Percentiles rank a stretch among this genome's conserved stretches.
These are phyloP conservation scores for Gypsophila paniculata DNA, from an alignment of 179 eudicot species.

Conservation along the genomic window DNA sequence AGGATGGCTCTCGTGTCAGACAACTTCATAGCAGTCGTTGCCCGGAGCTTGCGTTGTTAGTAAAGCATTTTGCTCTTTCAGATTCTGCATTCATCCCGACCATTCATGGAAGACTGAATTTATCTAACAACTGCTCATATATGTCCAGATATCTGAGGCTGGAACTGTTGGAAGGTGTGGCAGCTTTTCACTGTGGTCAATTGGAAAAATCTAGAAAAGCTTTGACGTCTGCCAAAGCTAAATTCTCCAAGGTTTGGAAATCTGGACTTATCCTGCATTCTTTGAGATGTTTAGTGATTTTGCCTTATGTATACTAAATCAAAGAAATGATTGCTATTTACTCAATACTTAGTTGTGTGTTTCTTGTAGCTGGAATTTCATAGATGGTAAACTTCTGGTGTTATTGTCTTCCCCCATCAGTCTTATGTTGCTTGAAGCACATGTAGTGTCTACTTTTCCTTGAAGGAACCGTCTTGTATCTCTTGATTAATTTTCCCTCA, in stretches of 20 bases:
- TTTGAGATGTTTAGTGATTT: not conserved
- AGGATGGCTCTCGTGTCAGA: conserved; percentile 70
- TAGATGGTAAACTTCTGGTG: too few relatives aligned
- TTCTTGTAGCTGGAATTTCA: too few relatives aligned
- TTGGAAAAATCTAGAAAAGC: conserved; percentile 50
- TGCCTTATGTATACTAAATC: not conserved
- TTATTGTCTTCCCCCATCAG: too few relatives aligned
- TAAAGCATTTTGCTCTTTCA: conserved; percentile 10
- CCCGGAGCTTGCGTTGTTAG: conserved; percentile 84
- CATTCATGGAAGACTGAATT: not conserved
- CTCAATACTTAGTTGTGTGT: not conserved
- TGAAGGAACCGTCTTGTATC: too few relatives aligned
- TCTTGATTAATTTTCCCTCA: too few relatives aligned
- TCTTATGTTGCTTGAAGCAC: too few relatives aligned
- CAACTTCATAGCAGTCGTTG: conserved; percentile 62
- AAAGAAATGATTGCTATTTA: not conserved
- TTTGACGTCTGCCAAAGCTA: conserved; percentile 64
- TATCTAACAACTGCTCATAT: not conserved
- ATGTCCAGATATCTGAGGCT: conserved; percentile 68
- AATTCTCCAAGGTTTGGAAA: conserved; percentile 46
- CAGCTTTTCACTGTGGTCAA: conserved; percentile 77
- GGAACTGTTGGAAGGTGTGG: conserved; percentile 87
- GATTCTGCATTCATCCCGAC: not conserved
- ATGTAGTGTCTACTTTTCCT: too few relatives aligned
- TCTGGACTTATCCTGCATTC: not conserved